Conservation (phyloP, 2,329 filamentous ascomycete genomes). For the Xylariaceae sp. region DNA sequence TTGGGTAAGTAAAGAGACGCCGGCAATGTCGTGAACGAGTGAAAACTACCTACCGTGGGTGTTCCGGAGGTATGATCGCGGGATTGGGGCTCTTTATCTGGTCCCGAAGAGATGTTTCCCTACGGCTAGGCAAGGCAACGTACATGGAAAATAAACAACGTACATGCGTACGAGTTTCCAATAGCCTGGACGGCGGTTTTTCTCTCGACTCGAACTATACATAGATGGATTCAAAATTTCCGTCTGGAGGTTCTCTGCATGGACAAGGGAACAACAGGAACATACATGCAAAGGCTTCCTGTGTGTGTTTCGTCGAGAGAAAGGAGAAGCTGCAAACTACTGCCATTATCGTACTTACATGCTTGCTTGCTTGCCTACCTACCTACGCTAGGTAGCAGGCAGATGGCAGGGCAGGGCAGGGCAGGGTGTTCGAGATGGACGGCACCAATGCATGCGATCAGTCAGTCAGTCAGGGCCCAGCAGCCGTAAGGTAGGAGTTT, state of each 20-base stretch:
- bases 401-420: background rate
- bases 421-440: constrained; percentile 24
- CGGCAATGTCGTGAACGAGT: too few relatives aligned
- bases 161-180: background rate
- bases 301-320: constrained; percentile 13
- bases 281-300: constrained; percentile 3
- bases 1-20: too few relatives aligned
- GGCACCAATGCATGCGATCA: constrained; percentile 37
- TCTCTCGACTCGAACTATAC: background rate
- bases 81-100: too few relatives aligned
- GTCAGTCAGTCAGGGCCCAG: constrained; percentile 33
- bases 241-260: background rate
- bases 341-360: background rate
- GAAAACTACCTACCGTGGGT: background rate
- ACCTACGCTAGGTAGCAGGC: constrained; percentile 4
- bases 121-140: background rate
- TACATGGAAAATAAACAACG: background rate
- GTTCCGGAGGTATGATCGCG: too few relatives aligned
- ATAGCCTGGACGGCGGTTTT: background rate
- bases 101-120: too few relatives aligned
- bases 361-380: background rate
- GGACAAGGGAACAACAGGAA: background rate
- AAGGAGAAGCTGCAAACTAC: constrained; percentile 17
- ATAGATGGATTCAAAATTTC: background rate
- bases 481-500: background rate